Evolutionary conservation across 129 eudicot genomes (phyloP).

Genomic region (Lonicera japonica): DNA sequence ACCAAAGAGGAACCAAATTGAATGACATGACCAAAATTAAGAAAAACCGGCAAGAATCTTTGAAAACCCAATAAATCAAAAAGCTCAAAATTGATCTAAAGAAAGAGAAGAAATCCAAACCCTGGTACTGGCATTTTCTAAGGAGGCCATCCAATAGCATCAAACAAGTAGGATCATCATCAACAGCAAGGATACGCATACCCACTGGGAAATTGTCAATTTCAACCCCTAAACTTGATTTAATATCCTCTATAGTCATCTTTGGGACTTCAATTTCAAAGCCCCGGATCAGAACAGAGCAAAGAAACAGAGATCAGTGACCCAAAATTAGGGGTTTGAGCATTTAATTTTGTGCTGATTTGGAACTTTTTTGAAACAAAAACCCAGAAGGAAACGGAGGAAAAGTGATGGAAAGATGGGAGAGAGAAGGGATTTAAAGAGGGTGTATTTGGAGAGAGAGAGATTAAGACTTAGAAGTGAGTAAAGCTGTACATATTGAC

Average conservation of each 20-base stretch:
- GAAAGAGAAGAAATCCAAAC: constrained; percentile 28
- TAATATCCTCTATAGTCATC: constrained; percentile 73
- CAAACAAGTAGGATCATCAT: constrained; percentile 82
- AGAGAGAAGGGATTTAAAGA: neutral
- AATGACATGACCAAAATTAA: neutral
- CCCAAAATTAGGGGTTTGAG: constrained; percentile 30
- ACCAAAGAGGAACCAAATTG: constrained; percentile 1
- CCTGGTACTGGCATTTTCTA: constrained; percentile 78
- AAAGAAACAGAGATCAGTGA: constrained; percentile 25
- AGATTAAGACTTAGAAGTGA: constrained; percentile 33
- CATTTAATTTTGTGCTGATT: constrained; percentile 21
- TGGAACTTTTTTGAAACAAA: constrained; percentile 20
- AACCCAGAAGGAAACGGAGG: constrained; percentile 14
- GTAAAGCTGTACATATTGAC: constrained; percentile 49
- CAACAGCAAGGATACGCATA: constrained; percentile 95
- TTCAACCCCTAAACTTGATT: constrained; percentile 28
- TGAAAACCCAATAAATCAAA: neutral
- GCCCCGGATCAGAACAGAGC: constrained; percentile 30
- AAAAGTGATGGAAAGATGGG: constrained; percentile 11
- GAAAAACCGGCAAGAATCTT: constrained; percentile 9
- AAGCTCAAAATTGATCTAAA: neutral
- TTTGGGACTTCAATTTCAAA: constrained; percentile 16
- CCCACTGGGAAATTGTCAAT: constrained; percentile 73
- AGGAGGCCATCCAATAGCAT: constrained; percentile 67
- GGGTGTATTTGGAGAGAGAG: constrained; percentile 28